phyloP scores from a whole-genome alignment of 2,329 filamentous ascomycete species.

The Trichoderma afroharzianum region DNA sequence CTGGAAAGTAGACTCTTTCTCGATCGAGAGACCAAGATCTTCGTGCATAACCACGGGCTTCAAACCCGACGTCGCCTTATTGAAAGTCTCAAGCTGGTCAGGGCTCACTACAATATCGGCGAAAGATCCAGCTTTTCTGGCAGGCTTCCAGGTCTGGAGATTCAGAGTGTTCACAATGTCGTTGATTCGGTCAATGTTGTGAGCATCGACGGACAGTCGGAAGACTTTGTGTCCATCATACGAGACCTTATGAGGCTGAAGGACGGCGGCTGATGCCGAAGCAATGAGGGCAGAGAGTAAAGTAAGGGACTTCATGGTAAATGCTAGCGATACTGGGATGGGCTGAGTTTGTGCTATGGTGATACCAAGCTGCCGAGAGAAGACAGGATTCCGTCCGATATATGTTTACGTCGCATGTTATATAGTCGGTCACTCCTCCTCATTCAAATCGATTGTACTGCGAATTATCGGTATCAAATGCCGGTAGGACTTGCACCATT shows the following conservation, averaged over 20 bases:
- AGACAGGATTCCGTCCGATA: neutral
- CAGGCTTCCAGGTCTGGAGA: conserved; percentile 37
- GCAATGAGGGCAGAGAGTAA: conserved; percentile 20
- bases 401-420: neutral
- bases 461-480: neutral
- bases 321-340: neutral
- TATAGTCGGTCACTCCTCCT: neutral
- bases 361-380: neutral
- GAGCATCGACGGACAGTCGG: conserved; percentile 36
- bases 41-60: conserved; percentile 36
- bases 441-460: neutral
- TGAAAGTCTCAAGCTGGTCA: conserved; percentile 32
- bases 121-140: conserved; percentile 31
- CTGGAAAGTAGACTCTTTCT: conserved; percentile 31
- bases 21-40: conserved; percentile 38
- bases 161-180: conserved; percentile 33
- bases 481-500: neutral
- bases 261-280: conserved; percentile 17
- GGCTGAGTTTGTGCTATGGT: neutral
- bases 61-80: conserved; percentile 29
- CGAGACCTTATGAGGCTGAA: conserved; percentile 25
- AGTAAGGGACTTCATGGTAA: conserved; percentile 21
- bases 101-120: conserved; percentile 42
- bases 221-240: conserved; percentile 46
- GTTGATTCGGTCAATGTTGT: conserved; percentile 30